A percentile compares a stretch with the other conserved stretches of the same genome.
These are phyloP conservation scores for Lavandula angustifolia DNA, from an alignment of 257 asterid species.

Conservation along the genomic window DNA sequence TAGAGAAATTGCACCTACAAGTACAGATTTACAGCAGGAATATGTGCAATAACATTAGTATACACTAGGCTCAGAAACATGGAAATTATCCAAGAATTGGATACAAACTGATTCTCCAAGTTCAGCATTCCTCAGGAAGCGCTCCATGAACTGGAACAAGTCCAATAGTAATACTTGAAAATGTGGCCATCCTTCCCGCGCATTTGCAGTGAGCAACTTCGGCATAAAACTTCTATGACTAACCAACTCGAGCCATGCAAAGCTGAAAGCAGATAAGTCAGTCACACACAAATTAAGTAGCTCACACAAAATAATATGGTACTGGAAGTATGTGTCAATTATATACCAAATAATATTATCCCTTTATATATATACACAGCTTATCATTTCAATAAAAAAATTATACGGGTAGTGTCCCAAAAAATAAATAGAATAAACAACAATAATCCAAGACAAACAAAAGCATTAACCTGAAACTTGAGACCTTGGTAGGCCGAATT, in stretches of 20 bases:
- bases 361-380: background rate
- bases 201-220: constrained; percentile 79
- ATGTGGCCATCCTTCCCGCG: constrained; percentile 93
- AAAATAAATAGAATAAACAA: background rate
- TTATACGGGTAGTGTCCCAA: too few species aligned
- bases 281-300: constrained; percentile 21
- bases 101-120: constrained; percentile 80
- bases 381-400: too few species aligned
- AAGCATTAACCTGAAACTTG: constrained; percentile 80
- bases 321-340: background rate
- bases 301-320: background rate
- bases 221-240: constrained; percentile 99
- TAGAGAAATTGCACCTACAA: constrained; percentile 80
- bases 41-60: background rate
- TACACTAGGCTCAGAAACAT: constrained; percentile 12
- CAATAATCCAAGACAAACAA: background rate
- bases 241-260: constrained; percentile 95
- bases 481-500: constrained; percentile 90
- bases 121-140: constrained; percentile 89
- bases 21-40: constrained; percentile 23
- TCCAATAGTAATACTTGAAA: constrained; percentile 85
- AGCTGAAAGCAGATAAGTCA: constrained; percentile 65
- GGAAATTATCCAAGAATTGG: background rate
- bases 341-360: background rate
- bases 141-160: constrained; percentile 95